Conservation (phyloP, 305 asterid species). For the Fraxinus floribunda region DNA sequence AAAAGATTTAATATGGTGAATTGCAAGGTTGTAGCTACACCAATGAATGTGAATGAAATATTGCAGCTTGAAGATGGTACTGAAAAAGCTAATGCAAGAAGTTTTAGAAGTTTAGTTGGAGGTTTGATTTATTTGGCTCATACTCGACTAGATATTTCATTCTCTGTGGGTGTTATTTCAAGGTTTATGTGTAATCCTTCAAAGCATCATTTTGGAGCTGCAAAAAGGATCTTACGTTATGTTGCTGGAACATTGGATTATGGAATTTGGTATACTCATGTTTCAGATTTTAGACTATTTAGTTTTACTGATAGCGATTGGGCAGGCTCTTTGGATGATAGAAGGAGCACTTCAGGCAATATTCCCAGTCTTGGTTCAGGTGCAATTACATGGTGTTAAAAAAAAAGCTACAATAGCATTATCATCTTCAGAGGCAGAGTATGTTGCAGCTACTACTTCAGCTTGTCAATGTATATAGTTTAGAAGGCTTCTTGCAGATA, state of each 20-base stretch:
- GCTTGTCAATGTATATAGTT: no score
- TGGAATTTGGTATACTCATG: not conserved
- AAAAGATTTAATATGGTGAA: not conserved
- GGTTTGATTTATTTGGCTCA: conserved; percentile 10
- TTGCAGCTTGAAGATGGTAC: not conserved
- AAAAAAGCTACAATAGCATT: not conserved
- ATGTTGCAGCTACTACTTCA: no score
- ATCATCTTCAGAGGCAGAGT: not conserved
- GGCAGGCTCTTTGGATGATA: not conserved
- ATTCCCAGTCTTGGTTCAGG: not conserved
- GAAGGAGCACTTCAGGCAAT: not conserved
- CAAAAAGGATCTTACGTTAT: not conserved
- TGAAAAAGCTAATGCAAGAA: not conserved
- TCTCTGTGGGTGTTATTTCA: not conserved
- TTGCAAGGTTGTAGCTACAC: not conserved
- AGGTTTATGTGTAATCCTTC: conserved; percentile 3
- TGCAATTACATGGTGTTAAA: not conserved
- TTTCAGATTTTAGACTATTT: not conserved
- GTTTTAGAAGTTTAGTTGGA: conserved; percentile 8
- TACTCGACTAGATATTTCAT: not conserved
- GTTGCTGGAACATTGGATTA: not conserved
- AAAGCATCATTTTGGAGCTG: not conserved
- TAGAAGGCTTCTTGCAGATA: no score
- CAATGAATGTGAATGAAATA: conserved; percentile 6
- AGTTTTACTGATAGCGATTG: not conserved